phyloP scores from a whole-genome alignment of 176 grass and related monocot genomes.

The Oryza longistaminata region DNA sequence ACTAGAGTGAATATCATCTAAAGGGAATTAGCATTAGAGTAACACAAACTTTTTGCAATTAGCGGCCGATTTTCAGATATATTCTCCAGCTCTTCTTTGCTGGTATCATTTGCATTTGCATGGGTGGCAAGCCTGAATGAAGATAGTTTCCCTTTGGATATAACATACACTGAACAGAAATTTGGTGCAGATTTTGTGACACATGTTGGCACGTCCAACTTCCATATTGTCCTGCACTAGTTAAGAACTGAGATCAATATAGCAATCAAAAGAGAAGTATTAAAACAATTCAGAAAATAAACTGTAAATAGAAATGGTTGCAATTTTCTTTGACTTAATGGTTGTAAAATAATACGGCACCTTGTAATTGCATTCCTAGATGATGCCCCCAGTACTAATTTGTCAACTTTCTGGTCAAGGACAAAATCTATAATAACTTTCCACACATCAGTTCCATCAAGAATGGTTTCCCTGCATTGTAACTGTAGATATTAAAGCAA shows the following conservation, averaged over 20 bases:
- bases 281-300: background rate
- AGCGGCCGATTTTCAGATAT: constrained; percentile 15
- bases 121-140: constrained; percentile 59
- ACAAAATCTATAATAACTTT: constrained; percentile 85
- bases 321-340: background rate
- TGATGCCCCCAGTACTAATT: constrained; percentile 64
- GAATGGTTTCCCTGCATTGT: constrained; percentile 76
- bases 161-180: constrained; percentile 73
- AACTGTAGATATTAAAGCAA: constrained; percentile 69
- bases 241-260: constrained; percentile 22
- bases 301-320: background rate
- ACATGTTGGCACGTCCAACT: constrained; percentile 67
- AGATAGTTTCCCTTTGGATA: constrained; percentile 81
- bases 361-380: constrained; percentile 71
- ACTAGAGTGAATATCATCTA: background rate
- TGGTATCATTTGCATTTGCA: constrained; percentile 37
- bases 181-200: constrained; percentile 58
- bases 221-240: constrained; percentile 59
- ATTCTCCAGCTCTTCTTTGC: constrained; percentile 29
- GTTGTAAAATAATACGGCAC: constrained; percentile 19
- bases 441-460: constrained; percentile 62
- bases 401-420: constrained; percentile 43
- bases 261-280: background rate
- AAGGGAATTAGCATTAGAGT: background rate
- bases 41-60: constrained; percentile 54